phyloP scores from a whole-genome alignment of 805 yeast genomes.

The Priceomyces haplophilus region DNA sequence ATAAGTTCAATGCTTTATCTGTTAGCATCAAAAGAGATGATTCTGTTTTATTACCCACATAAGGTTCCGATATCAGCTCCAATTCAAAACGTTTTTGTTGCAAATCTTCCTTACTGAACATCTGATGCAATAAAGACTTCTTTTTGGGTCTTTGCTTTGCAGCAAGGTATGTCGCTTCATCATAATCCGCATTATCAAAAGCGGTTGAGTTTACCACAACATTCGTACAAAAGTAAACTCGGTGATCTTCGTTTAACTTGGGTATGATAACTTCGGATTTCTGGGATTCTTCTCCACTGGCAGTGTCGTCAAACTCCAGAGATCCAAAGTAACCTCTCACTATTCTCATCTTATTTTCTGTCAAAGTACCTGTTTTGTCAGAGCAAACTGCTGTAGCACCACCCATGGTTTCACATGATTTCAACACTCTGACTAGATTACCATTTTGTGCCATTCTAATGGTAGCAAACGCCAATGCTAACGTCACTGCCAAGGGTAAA shows the following conservation, averaged over 20 bases:
- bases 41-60: slow-evolving; percentile 92
- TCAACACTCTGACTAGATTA: slow-evolving; percentile 88
- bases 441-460: slow-evolving; percentile 97
- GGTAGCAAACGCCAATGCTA: slow-evolving; percentile 96
- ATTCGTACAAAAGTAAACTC: slow-evolving; percentile 44
- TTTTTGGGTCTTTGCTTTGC: slow-evolving; percentile 28
- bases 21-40: slow-evolving; percentile 79
- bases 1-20: slow-evolving; percentile 49
- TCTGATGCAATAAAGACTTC: slow-evolving; percentile 25
- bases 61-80: slow-evolving; percentile 49
- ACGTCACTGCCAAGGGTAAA: slow-evolving; percentile 92
- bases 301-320: slow-evolving; percentile 50
- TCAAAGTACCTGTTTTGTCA: slow-evolving; percentile 95
- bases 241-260: slow-evolving; percentile 19
- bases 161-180: slow-evolving; percentile 26
- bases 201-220: slow-evolving; percentile 84
- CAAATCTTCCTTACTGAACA: slow-evolving; percentile 14
- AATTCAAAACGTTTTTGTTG: slow-evolving; percentile 9
- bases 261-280: slow-evolving; percentile 23
- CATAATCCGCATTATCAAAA: slow-evolving; percentile 62
- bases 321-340: slow-evolving; percentile 72
- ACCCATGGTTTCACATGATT: slow-evolving; percentile 98
- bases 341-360: slow-evolving; percentile 90
- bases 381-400: slow-evolving; percentile 97
- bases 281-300: slow-evolving; percentile 13